Conservation (phyloP, 805 yeast genomes). For the Wickerhamiella cacticola region DNA sequence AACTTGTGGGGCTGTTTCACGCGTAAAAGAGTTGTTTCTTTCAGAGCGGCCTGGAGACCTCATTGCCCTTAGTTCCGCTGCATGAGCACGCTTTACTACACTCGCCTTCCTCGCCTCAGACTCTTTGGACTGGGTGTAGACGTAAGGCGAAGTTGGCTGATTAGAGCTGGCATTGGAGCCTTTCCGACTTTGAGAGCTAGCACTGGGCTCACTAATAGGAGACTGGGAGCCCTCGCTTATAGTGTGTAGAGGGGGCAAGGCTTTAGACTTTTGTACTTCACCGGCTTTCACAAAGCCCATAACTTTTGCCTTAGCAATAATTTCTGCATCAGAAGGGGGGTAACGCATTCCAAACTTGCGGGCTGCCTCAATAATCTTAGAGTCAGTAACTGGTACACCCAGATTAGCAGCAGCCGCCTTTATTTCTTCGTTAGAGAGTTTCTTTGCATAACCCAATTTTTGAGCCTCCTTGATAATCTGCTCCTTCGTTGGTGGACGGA, state of each 20-base stretch:
- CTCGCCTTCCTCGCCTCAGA: background rate
- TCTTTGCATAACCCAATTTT: slow-evolving; percentile 13
- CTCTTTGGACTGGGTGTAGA: background rate
- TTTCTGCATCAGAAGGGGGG: slow-evolving; percentile 13
- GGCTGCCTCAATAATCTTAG: slow-evolving; percentile 18
- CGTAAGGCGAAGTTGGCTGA: background rate
- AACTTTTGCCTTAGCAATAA: slow-evolving; percentile 16
- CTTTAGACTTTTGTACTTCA: background rate
- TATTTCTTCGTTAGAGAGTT: slow-evolving; percentile 11
- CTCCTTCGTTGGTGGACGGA: slow-evolving; percentile 11
- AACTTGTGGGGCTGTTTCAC: background rate
- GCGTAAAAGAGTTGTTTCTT: background rate
- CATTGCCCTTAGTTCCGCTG: slow-evolving; percentile 5
- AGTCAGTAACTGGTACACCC: slow-evolving; percentile 14
- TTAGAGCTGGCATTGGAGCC: background rate
- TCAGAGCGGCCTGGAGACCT: background rate
- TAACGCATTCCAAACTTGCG: slow-evolving; percentile 18
- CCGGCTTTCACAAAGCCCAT: slow-evolving; percentile 12
- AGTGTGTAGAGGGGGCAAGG: background rate
- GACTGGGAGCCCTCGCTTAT: background rate
- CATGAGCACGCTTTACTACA: slow-evolving; percentile 9
- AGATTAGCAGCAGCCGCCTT: slow-evolving; percentile 11
- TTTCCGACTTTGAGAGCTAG: background rate
- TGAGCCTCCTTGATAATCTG: slow-evolving; percentile 20
- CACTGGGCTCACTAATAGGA: background rate